These are phyloP conservation scores for Podospora pseudocomata DNA, from an alignment of 495 filamentous ascomycete genomes.

Conservation along the genomic window DNA sequence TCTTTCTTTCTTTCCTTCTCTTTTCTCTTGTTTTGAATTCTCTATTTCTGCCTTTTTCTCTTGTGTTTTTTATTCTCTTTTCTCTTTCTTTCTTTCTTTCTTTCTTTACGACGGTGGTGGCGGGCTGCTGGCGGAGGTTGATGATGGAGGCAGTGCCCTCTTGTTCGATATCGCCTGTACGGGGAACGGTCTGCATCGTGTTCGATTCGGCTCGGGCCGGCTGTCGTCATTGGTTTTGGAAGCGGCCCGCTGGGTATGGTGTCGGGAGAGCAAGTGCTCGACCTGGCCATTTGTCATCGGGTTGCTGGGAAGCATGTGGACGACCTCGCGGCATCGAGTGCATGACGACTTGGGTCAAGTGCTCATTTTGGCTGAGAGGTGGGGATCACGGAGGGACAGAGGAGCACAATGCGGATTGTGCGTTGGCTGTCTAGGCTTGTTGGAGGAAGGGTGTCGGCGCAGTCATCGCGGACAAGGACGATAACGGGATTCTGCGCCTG, in stretches of 20 bases:
- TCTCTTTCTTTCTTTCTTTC: constrained; percentile 40
- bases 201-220: neutral
- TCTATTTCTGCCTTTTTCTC: constrained; percentile 37
- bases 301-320: neutral
- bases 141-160: neutral
- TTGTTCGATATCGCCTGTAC: neutral
- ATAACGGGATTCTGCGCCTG: neutral
- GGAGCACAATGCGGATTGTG: neutral
- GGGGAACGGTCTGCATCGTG: neutral
- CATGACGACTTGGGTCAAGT: neutral
- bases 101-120: neutral
- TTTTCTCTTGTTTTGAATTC: constrained; percentile 41
- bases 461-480: neutral
- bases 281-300: too few relatives aligned
- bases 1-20: constrained; percentile 46
- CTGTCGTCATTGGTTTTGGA: neutral
- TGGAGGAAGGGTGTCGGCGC: too few relatives aligned
- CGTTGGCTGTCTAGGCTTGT: neutral
- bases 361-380: neutral
- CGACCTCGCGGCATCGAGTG: neutral
- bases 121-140: neutral
- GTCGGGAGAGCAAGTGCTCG: too few relatives aligned
- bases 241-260: too few relatives aligned
- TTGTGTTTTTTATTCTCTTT: constrained; percentile 36
- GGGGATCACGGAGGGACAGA: neutral